Conservation (phyloP, 768 basidiomycete genomes). For the Tephrocybe sp. region DNA sequence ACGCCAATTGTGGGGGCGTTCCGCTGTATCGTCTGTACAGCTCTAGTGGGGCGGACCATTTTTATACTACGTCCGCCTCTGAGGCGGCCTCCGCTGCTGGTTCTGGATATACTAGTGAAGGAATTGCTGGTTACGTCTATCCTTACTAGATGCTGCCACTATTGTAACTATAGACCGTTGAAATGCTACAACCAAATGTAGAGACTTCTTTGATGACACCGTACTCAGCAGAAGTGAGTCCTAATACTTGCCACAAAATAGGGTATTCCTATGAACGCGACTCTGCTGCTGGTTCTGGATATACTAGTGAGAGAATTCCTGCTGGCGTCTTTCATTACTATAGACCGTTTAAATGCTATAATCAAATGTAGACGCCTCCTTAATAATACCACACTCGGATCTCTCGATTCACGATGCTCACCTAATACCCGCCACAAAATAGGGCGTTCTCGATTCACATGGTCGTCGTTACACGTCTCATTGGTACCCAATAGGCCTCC, state of each 20-base stretch:
- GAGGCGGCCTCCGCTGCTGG: slow-evolving; percentile 3
- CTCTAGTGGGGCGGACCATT: slow-evolving; percentile 15
- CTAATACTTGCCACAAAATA: no score
- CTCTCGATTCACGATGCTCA: no score
- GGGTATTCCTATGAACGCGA: slow-evolving; percentile 5
- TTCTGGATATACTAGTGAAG: slow-evolving; percentile 7
- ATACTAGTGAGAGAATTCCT: slow-evolving; percentile 9
- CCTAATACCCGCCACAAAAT: no score
- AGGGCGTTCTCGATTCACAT: not conserved
- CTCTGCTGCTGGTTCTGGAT: not conserved
- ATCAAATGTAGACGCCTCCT: no score
- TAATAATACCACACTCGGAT: no score
- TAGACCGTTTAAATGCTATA: no score
- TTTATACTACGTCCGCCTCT: slow-evolving; percentile 19
- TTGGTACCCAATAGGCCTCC: no score
- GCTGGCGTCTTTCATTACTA: slow-evolving; percentile 7
- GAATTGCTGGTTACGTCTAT: slow-evolving; percentile 13
- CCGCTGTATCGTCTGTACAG: slow-evolving; percentile 23
- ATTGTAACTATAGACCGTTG: no score
- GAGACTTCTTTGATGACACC: no score
- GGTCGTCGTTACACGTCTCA: not conserved
- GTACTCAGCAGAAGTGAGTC: no score
- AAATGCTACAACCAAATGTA: no score
- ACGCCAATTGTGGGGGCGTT: slow-evolving; percentile 5
- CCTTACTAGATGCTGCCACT: not conserved